phyloP scores from a whole-genome alignment of 2,329 filamentous ascomycete species.

The Aaosphaeria pasadenensis region DNA sequence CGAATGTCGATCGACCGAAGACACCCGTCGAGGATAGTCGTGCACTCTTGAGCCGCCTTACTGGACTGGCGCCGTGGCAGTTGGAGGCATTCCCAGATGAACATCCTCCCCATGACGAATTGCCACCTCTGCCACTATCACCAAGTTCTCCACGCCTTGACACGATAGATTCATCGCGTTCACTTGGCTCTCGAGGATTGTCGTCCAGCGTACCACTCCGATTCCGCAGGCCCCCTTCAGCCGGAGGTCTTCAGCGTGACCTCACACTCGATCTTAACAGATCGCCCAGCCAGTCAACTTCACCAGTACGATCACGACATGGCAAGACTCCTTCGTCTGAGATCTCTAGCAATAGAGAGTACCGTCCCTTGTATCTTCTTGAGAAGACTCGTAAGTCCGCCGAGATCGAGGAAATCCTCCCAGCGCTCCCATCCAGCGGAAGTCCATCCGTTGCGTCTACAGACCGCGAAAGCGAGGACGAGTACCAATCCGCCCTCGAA shows the following conservation, averaged over 20 bases:
- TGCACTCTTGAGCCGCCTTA: slow-evolving; percentile 30
- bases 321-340: slow-evolving; percentile 50
- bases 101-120: slow-evolving; percentile 13
- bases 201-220: slow-evolving; percentile 54
- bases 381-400: slow-evolving; percentile 53
- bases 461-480: slow-evolving; percentile 42
- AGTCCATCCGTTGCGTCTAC: slow-evolving; percentile 32
- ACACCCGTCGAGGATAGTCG: slow-evolving; percentile 35
- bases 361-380: slow-evolving; percentile 79
- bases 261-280: slow-evolving; percentile 33
- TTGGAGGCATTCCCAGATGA: slow-evolving; percentile 34
- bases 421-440: slow-evolving; percentile 50
- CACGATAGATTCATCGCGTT: slow-evolving; percentile 20
- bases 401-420: slow-evolving; percentile 43
- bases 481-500: slow-evolving; percentile 45
- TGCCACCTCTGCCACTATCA: slow-evolving; percentile 23
- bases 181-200: slow-evolving; percentile 16
- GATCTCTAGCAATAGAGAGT: slow-evolving; percentile 60
- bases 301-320: slow-evolving; percentile 40
- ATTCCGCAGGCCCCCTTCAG: slow-evolving; percentile 51
- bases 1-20: slow-evolving; percentile 21
- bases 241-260: slow-evolving; percentile 43
- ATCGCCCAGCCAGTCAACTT: slow-evolving; percentile 37
- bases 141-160: slow-evolving; percentile 24
- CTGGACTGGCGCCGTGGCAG: slow-evolving; percentile 33